A percentile compares a stretch with the other conserved stretches of the same genome.
phyloP scores from a whole-genome alignment of 768 basidiomycete genomes.

The Russula compacta region DNA sequence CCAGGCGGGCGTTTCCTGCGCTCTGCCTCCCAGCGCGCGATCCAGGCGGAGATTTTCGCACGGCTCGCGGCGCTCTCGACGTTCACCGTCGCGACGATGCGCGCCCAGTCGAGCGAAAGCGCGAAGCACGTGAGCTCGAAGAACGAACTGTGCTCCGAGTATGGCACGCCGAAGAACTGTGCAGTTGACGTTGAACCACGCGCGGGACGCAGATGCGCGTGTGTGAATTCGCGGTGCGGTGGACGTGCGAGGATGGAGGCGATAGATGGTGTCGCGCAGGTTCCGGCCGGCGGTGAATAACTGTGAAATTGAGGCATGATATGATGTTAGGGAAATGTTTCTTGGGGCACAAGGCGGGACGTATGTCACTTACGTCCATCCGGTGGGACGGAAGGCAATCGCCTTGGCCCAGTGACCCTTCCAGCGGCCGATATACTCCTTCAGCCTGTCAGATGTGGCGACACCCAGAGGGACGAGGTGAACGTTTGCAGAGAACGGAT shows the following conservation, averaged over 20 bases:
- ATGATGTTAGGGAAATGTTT: not conserved
- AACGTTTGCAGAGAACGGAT: slow-evolving; percentile 70
- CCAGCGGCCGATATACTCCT: slow-evolving; percentile 66
- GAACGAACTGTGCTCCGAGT: slow-evolving; percentile 95
- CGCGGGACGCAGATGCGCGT: slow-evolving; percentile 55
- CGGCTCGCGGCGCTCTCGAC: slow-evolving; percentile 65
- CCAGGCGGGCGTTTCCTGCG: slow-evolving; percentile 43
- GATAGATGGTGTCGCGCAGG: slow-evolving; percentile 53
- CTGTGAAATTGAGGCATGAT: slow-evolving; percentile 29
- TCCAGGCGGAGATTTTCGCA: slow-evolving; percentile 83
- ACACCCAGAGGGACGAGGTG: slow-evolving; percentile 77
- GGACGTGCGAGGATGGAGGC: slow-evolving; percentile 57
- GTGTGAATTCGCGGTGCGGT: slow-evolving; percentile 60
- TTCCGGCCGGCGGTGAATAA: slow-evolving; percentile 57
- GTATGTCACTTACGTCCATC: slow-evolving; percentile 75
- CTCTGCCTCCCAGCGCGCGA: slow-evolving; percentile 83
- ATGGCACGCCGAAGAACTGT: slow-evolving; percentile 77
- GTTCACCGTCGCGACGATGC: slow-evolving; percentile 95
- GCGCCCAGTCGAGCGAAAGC: slow-evolving; percentile 72
- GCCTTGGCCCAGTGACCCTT: slow-evolving; percentile 60
- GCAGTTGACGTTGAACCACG: slow-evolving; percentile 60
- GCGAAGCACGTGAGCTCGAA: slow-evolving; percentile 95
- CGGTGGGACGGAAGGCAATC: slow-evolving; percentile 86
- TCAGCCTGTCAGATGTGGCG: slow-evolving; percentile 69
- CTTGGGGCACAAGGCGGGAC: not conserved